phyloP scores from a whole-genome alignment of 495 filamentous ascomycete species.

The Lasiosphaeria hispida region DNA sequence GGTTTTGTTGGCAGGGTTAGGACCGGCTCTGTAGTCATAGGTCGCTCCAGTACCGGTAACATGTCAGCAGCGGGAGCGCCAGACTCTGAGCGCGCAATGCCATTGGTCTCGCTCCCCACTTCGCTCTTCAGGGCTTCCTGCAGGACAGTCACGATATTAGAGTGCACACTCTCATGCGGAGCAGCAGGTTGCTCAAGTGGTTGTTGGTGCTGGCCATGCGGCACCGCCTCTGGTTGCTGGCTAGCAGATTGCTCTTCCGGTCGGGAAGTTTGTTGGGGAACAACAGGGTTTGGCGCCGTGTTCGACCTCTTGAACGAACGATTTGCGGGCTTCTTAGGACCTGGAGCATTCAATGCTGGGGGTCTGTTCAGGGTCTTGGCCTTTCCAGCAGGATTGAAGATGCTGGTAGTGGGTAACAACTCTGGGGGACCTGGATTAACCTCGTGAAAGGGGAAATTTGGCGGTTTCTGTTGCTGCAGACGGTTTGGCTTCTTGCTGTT shows the following conservation, averaged over 20 bases:
- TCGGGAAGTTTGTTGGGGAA: conserved; percentile 13
- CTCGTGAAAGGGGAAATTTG: conserved; percentile 39
- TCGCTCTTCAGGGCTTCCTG: conserved; percentile 9
- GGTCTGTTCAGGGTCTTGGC: conserved; percentile 26
- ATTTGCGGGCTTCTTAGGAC: conserved; percentile 14
- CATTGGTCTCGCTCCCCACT: not conserved
- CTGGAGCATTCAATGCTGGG: not conserved
- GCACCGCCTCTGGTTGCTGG: conserved; percentile 4
- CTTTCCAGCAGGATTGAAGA: conserved; percentile 40
- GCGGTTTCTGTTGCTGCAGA: conserved; percentile 11
- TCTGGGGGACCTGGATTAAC: conserved; percentile 44
- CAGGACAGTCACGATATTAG: conserved; percentile 1
- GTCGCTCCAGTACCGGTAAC: conserved; percentile 17
- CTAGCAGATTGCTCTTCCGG: conserved; percentile 2
- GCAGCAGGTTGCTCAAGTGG: not conserved
- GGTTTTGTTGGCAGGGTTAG: conserved; percentile 13
- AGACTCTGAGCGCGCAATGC: not conserved
- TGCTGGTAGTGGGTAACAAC: conserved; percentile 43
- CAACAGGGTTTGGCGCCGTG: conserved; percentile 24
- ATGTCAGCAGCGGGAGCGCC: not conserved
- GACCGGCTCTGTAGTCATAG: conserved; percentile 12
- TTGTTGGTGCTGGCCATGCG: not conserved
- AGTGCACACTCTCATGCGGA: not conserved
- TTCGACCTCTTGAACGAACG: conserved; percentile 27
- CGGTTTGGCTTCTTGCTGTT: conserved; percentile 11